Conservation (phyloP, 352 stramenopile genomes). For the Phytophthora litchii region DNA sequence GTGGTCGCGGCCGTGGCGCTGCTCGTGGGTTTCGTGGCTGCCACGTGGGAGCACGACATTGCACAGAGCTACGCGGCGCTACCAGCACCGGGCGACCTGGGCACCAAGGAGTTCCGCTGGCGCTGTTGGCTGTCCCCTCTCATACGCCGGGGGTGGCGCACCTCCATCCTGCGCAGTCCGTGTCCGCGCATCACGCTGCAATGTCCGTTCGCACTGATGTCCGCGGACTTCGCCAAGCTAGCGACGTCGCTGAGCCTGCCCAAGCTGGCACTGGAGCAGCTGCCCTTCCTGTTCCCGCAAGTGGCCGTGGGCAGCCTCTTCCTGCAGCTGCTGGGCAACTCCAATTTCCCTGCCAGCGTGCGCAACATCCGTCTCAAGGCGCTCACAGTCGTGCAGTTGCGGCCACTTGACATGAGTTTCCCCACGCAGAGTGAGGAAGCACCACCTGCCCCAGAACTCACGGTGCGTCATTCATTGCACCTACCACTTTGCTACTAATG, state of each 20-base stretch:
- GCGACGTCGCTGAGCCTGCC: constrained; percentile 74
- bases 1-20: constrained; percentile 58
- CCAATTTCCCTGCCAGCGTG: constrained; percentile 73
- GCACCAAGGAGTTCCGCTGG: constrained; percentile 82
- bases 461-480: constrained; percentile 37
- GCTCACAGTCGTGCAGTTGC: constrained; percentile 78
- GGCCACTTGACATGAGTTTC: constrained; percentile 75
- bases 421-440: constrained; percentile 37
- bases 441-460: constrained; percentile 39
- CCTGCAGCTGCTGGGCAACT: constrained; percentile 83
- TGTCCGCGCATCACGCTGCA: constrained; percentile 82
- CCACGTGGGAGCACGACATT: constrained; percentile 84
- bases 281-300: constrained; percentile 83
- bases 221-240: constrained; percentile 82
- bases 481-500: not conserved
- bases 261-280: constrained; percentile 65
- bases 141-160: constrained; percentile 64
- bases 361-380: constrained; percentile 60
- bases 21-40: constrained; percentile 67
- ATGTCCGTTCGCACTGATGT: constrained; percentile 70
- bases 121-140: constrained; percentile 70
- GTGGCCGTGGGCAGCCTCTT: constrained; percentile 66
- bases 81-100: constrained; percentile 71
- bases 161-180: constrained; percentile 51
- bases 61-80: constrained; percentile 63